Evolutionary conservation across 768 basidiomycete species (phyloP), one percentile per base, ranked within the genome.

Genomic region (Pisolithus tinctorius): DNA sequence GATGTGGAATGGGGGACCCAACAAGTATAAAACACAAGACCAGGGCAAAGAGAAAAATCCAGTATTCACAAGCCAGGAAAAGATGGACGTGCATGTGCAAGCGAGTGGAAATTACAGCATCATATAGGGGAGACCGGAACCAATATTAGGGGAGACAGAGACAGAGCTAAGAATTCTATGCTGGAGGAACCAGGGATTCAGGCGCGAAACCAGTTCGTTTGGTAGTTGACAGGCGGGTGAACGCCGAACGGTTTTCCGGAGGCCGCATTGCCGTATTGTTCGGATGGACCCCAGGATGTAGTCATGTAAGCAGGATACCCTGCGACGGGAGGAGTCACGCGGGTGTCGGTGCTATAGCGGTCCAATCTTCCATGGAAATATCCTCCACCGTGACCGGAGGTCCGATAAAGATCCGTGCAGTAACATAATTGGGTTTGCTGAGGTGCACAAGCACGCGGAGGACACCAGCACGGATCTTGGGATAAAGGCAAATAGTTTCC

Each of bases 301-400:
- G 74, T 70, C 17, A 66, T 51, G 53, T 73, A 74, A 55, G 62
- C 55, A 41, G 63, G 58, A 43, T 69, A 65, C 13, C 66, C 62
- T 49, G 71, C 67, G 52, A 79, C 76, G 48, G 72, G 70, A 37
- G 72, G 66, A 39, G 69, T 64, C 69, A 75, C 66, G 45, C 66
- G 73, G 44, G 73, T 55, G 51, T 82, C 76, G 55, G 72, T 72
- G 60, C 74, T 74, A 50, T 70, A 65, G 55, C 76, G 79, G 47
- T 82, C 80, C 61, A 76, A 82, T 47, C 70, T 73, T 37, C 78
- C 69, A 60, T 84, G 80, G 38, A 83, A 81, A 56, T 80, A 81
- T 37, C 83, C 80, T 52, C 79, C 81, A 55, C 71, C 60, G 55
- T 82, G 84, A 55, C 73, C 71, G 50, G 74, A 71, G 37, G 71